Evolutionary conservation across 2,329 filamentous ascomycete species (phyloP).

Genomic region (Epichloe bromicola): DNA sequence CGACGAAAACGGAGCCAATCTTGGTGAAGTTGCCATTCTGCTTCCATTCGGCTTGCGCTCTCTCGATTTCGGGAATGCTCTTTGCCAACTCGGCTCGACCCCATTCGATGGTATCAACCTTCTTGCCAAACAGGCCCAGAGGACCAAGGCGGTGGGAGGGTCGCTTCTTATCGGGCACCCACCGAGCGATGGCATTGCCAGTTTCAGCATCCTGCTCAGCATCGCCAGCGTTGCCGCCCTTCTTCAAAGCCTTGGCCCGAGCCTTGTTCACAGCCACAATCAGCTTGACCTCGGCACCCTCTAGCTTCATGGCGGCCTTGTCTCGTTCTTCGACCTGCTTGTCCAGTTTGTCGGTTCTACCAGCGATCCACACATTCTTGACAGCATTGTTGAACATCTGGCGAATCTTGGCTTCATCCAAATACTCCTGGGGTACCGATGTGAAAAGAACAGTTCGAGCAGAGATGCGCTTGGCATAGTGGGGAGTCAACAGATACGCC

Average conservation of each 20-base stretch:
- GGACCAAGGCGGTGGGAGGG: slow-evolving; percentile 55
- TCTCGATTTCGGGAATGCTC: slow-evolving; percentile 53
- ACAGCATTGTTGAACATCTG: slow-evolving; percentile 68
- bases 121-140: slow-evolving; percentile 48
- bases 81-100: slow-evolving; percentile 43
- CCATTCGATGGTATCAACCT: slow-evolving; percentile 81
- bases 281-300: slow-evolving; percentile 69
- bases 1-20: slow-evolving; percentile 75
- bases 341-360: slow-evolving; percentile 60
- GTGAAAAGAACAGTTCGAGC: slow-evolving; percentile 90
- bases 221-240: slow-evolving; percentile 11
- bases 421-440: slow-evolving; percentile 64
- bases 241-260: slow-evolving; percentile 22
- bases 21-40: slow-evolving; percentile 46
- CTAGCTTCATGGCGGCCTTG: slow-evolving; percentile 61
- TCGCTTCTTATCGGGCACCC: slow-evolving; percentile 53
- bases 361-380: slow-evolving; percentile 72
- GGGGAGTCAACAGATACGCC: slow-evolving; percentile 77
- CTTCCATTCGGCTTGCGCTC: slow-evolving; percentile 49
- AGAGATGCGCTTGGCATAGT: slow-evolving; percentile 74
- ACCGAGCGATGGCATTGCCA: slow-evolving; percentile 50
- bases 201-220: slow-evolving; percentile 51
- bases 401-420: slow-evolving; percentile 59
- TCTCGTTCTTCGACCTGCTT: slow-evolving; percentile 67
- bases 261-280: slow-evolving; percentile 46